A percentile compares a stretch with the other conserved stretches of the same genome.
phyloP scores from a whole-genome alignment of 345 rosid genomes.

The Rhodamnia rubescens region DNA sequence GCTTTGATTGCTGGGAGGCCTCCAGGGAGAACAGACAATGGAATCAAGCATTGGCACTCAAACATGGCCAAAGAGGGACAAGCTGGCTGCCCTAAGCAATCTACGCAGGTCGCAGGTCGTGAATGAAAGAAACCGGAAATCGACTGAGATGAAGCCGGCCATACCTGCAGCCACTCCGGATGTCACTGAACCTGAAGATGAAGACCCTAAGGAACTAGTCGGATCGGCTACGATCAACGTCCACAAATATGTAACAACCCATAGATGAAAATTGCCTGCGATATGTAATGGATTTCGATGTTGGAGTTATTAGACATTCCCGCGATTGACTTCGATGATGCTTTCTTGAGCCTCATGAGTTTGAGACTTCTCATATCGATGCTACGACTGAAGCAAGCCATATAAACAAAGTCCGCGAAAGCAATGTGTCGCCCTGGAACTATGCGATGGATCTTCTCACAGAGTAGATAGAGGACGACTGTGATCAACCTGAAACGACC shows the following conservation, averaged over 20 bases:
- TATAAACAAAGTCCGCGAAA: neutral
- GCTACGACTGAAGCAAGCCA: neutral
- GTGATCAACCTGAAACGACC: neutral
- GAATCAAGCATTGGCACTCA: neutral
- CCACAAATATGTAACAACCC: too few relatives aligned
- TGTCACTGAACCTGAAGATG: too few relatives aligned
- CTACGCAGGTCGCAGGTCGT: neutral
- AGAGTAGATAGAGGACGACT: neutral
- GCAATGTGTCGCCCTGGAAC: neutral
- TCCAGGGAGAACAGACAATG: neutral
- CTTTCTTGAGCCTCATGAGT: neutral
- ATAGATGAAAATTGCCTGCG: too few relatives aligned
- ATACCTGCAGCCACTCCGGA: neutral
- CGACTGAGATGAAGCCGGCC: neutral
- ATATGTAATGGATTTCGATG: too few relatives aligned
- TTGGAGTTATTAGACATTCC: too few relatives aligned
- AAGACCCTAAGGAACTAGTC: too few relatives aligned
- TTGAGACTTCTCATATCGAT: neutral
- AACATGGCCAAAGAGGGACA: neutral
- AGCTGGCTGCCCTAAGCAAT: neutral
- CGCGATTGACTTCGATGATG: neutral
- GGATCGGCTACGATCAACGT: too few relatives aligned
- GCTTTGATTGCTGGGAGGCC: neutral
- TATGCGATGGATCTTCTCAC: neutral
- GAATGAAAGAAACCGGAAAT: neutral